Evolutionary conservation across 1,139 yeast genomes (phyloP), one percentile per base, ranked within the genome.

Genomic region (Protomyces inundatus): DNA sequence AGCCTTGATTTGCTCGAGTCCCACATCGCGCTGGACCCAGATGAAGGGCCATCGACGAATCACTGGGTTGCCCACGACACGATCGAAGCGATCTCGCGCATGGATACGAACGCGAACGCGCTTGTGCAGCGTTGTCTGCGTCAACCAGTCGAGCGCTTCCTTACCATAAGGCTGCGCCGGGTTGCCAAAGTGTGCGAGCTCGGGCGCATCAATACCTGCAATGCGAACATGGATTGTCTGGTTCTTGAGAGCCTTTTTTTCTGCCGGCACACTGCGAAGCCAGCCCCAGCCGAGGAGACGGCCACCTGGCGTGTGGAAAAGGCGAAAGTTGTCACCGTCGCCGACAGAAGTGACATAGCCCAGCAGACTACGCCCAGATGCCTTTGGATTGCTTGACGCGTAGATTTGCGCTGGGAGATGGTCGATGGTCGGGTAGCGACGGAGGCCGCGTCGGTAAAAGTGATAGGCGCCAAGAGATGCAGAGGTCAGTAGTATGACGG

Each of bases 151-250:
- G 66, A 91, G 75, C 0, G 97, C 95, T 68, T 93, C 98, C 58
- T 85, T 89, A 39, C 96, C 84, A 72, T 77, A 87, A 0, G 95
- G 95, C 73, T 93, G 98, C 0, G 96, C 88, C 0, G 96, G 91
- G 68, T 88, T 88, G 0, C 99, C 99, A 76, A 90, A 93, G 77
- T 93, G 98, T 1, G 96, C 83, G 52, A 95, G 77, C 73, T 93
- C 99, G 0, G 99, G 99, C 0, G 99, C 98, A 78, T 93, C 99
- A n/a, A 93, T 85, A 0, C 98, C 99, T 74, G 95, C 88, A 39
- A 93, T 76, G 57, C 99, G 79, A 12, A 95, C 83, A 75, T 82
- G 80, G 70, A 81, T 64, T 72, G 87, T 58, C 76, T 77, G 71
- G 34, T 73, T 74, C 68, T 79, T 79, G 4, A 65, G 59, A 16